Base-by-base conservation (phyloP, 2,329 filamentous ascomycete genomes). In the Penicillium sp. region DNA sequence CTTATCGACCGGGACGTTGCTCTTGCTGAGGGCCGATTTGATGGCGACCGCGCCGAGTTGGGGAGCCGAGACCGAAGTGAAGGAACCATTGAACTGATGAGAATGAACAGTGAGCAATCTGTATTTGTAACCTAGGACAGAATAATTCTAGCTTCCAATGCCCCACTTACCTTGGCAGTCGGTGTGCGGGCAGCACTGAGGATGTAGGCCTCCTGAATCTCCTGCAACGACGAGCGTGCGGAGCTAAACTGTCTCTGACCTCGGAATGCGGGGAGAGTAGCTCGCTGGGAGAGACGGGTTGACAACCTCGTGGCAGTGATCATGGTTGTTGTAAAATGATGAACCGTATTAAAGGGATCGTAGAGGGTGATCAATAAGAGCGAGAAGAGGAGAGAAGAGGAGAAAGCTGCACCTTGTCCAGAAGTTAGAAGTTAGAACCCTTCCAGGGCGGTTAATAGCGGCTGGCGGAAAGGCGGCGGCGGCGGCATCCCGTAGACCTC, bases 181-280 rank as follows among this genome's bases (percentile, higher is more conserved):
- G 94, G 93, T 43, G 94, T 99, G 65, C 94, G 83, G 13, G 92
- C 84, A 9, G 89, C 94, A 68, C 91, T 92, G 57, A 99, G 75
- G 62, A 99, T 97, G 75, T 97, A 99, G 41, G 90, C 93, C 72
- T 97, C 91, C 67, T 89, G 87, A 47, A 96, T 83, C 69, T 96
- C 88, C 73, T 86, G 78, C 55, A 72, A 71, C 21, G 68, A 66
- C 17, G 74, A 66, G 45, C 77, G 68, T 49, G 80, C 76, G 40
- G 76, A 75, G 63, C 76, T 80, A 68, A 87, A 83, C 52, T 80
- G 74, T 50, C 80, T 69, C 41, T 75, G 74, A 46, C 78, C 63
- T 17, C 72, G 67, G 37, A 80, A 67, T 61, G 79, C 73, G 62
- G 75, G 74, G 58, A 71, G 49, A 23, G 67, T 44, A 17, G 66